Base-by-base conservation (phyloP, 768 basidiomycete species). In the Boletus barrowsii region DNA sequence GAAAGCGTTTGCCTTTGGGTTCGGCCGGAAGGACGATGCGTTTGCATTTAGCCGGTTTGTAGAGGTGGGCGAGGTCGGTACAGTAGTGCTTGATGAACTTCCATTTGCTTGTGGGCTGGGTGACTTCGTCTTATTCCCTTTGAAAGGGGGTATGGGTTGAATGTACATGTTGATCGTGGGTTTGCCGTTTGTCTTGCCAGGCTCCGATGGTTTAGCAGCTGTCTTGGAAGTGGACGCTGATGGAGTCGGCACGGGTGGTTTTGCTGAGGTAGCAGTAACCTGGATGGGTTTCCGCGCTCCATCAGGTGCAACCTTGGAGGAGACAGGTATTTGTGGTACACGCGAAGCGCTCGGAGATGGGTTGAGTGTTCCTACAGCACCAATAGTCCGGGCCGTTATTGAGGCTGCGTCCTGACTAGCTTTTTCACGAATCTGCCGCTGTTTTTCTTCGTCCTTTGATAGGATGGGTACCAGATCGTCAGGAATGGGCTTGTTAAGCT, bases 401-500 rank as follows among this genome's bases (percentile, higher is more conserved):
- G 90, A 85, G 20, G 78, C 60, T 3, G 90, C 88, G 57, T 93
- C 90, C 47, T 79, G 75, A 42, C 70, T 73, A 17, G 89, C 82
- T 70, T 88, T 94, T 70, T 90, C 90, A 54, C 79, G 79, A 69
- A 97, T 95, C 46, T 75, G 79, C 56, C 83, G 83, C 64, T 95
- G 92, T 74, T 91, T 96, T 49, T 88, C 88, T 70, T 92, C 91
- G 64, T 96, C 92, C 73, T 97, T 98, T 40, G 96, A 88, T 22
- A 98, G 75, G 65, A 98, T 94, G 4, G 89, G 81, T 17, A 98
- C 88, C 48, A 98, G 81, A 66, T 98, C 96, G 29, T 93, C 90
- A 14, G 96, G 95, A 59, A 98, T 94, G 17, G 92, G 93, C 68
- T 93, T 89, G 68, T 95, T 96, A 47, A 96, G 82, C 92, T 95